These are phyloP conservation scores for Candida quercuum DNA, from an alignment of 805 yeast genomes.

Conservation along the genomic window DNA sequence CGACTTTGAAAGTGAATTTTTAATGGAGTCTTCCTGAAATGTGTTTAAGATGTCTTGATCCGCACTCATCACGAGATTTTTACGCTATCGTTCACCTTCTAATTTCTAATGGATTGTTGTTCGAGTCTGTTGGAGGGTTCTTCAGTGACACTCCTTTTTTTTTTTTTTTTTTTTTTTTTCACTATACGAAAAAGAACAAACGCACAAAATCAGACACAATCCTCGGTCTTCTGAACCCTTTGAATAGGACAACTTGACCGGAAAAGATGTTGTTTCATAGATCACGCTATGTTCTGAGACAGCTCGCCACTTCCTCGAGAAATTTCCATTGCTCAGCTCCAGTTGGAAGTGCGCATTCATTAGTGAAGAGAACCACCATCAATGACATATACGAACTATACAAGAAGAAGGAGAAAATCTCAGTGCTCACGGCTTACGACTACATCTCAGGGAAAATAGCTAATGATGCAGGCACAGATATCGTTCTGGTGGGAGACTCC, in stretches of 20 bases:
- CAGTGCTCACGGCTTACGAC: slow-evolving; percentile 84
- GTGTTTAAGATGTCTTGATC: neutral
- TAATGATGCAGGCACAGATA: slow-evolving; percentile 59
- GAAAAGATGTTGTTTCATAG: too few species aligned
- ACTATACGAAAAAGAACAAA: too few species aligned
- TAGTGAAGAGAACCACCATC: slow-evolving; percentile 26
- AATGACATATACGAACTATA: slow-evolving; percentile 33
- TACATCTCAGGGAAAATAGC: slow-evolving; percentile 71
- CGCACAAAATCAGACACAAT: too few species aligned
- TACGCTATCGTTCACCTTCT: too few species aligned
- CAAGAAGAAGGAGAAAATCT: slow-evolving; percentile 32
- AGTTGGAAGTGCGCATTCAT: slow-evolving; percentile 4
- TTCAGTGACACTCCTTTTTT: neutral
- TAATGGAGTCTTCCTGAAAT: neutral
- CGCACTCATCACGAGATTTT: neutral
- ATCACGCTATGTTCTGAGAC: too few species aligned
- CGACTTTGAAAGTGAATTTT: neutral
- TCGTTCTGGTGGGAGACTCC: slow-evolving; percentile 84
- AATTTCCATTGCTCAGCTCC: slow-evolving; percentile 2
- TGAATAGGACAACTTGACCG: too few species aligned
- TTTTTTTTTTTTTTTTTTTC: too few species aligned
- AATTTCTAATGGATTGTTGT: neutral
- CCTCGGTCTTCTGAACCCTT: too few species aligned
- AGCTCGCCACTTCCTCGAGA: too few species aligned
- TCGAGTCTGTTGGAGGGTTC: too few species aligned